Percentiles rank a stretch among this genome's conserved stretches.
These are phyloP conservation scores for Peronospora belbahrii DNA, from an alignment of 352 stramenopile species.

Conservation along the genomic window DNA sequence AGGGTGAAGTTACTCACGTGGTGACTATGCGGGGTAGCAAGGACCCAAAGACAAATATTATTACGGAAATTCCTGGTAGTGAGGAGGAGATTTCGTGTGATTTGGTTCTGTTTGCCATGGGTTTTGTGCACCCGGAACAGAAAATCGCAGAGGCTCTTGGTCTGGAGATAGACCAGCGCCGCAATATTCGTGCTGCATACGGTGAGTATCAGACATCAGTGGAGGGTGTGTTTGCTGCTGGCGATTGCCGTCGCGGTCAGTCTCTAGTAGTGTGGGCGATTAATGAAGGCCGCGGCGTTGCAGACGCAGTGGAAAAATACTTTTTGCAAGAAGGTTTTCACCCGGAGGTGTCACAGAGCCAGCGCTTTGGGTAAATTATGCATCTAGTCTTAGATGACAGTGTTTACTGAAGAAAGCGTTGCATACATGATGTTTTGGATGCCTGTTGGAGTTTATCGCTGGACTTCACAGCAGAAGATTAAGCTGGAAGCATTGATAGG, in stretches of 20 bases:
- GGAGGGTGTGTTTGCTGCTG: constrained; percentile 94
- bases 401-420: no score
- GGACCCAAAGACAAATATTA: constrained; percentile 66
- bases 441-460: constrained; percentile 21
- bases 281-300: constrained; percentile 93
- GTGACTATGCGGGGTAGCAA: constrained; percentile 43
- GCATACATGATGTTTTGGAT: no score
- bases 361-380: constrained; percentile 50
- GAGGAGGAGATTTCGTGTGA: constrained; percentile 93
- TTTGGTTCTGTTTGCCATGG: constrained; percentile 95
- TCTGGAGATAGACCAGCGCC: constrained; percentile 90
- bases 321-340: constrained; percentile 73
- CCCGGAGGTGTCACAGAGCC: constrained; percentile 73
- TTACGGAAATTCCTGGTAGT: constrained; percentile 63
- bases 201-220: constrained; percentile 91
- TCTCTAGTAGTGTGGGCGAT: constrained; percentile 98
- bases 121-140: constrained; percentile 93
- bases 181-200: constrained; percentile 91
- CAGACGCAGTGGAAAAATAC: constrained; percentile 80
- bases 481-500: constrained; percentile 8
- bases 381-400: constrained; percentile 5
- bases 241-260: constrained; percentile 95
- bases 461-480: not conserved
- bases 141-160: constrained; percentile 83
- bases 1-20: constrained; percentile 72